These are phyloP conservation scores for Peterozyma toletana DNA, from an alignment of 805 yeast genomes.

Conservation along the genomic window DNA sequence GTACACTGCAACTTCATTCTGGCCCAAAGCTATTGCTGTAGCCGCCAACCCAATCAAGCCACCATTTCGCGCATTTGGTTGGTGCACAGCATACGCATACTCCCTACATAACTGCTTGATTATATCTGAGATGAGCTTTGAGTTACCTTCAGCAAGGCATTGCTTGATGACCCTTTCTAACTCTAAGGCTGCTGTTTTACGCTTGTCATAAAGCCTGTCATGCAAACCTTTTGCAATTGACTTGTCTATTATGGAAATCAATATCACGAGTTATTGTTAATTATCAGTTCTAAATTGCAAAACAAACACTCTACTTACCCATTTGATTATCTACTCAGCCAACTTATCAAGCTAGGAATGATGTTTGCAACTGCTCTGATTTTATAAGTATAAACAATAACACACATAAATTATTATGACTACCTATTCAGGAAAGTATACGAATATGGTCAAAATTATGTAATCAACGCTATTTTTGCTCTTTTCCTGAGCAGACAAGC, in stretches of 20 bases:
- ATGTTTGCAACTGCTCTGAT: neutral
- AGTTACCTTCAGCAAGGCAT: slow-evolving; percentile 52
- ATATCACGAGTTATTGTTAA: neutral
- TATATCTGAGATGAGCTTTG: slow-evolving; percentile 49
- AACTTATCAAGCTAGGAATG: neutral
- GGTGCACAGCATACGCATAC: slow-evolving; percentile 76
- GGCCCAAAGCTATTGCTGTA: slow-evolving; percentile 88
- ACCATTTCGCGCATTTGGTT: slow-evolving; percentile 87
- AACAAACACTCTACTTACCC: neutral
- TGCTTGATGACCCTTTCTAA: slow-evolving; percentile 73
- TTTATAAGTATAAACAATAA: neutral
- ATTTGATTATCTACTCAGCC: neutral
- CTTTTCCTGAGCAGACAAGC: no score
- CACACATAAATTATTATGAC: neutral
- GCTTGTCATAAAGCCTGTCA: slow-evolving; percentile 70
- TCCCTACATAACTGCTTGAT: slow-evolving; percentile 73
- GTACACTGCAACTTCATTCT: slow-evolving; percentile 73
- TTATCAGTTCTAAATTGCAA: no score
- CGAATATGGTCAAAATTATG: no score
- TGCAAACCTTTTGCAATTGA: slow-evolving; percentile 59
- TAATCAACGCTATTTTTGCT: no score
- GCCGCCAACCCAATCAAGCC: slow-evolving; percentile 95
- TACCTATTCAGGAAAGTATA: no score
- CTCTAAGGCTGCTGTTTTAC: slow-evolving; percentile 72
- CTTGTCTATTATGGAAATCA: slow-evolving; percentile 34